These are phyloP conservation scores for Tetragonia tetragonoides DNA, from an alignment of 148 eudicot genomes.

Conservation along the genomic window DNA sequence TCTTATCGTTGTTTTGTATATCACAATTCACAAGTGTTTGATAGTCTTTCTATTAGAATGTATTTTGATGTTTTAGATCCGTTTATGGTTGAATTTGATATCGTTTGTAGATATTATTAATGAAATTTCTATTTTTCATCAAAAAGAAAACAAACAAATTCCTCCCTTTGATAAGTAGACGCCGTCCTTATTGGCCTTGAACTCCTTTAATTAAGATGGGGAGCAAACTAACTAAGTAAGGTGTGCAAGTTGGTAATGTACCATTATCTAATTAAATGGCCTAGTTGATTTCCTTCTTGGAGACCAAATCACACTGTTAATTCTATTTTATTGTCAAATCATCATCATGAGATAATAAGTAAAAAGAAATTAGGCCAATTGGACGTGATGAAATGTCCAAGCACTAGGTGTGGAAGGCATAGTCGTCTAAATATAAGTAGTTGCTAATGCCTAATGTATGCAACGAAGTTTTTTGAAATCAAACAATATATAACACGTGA, in stretches of 20 bases:
- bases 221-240: neutral
- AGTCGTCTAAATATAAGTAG: slow-evolving; percentile 17
- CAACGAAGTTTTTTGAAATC: no score
- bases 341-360: slow-evolving; percentile 1
- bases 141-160: no score
- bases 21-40: no score
- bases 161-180: no score
- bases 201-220: slow-evolving; percentile 5
- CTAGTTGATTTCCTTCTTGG: neutral
- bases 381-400: slow-evolving; percentile 28
- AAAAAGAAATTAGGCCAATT: slow-evolving; percentile 8
- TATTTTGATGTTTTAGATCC: no score
- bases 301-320: slow-evolving; percentile 25
- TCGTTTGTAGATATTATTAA: no score
- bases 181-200: neutral
- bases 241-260: neutral
- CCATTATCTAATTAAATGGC: neutral
- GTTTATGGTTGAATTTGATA: no score
- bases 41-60: no score
- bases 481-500: no score
- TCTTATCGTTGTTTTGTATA: no score
- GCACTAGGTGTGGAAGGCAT: slow-evolving; percentile 16
- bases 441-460: no score
- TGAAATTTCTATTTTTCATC: no score
- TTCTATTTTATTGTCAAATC: neutral